These are phyloP conservation scores for Arthrobotrys sinensis DNA, from an alignment of 2,329 filamentous ascomycete species.

Conservation along the genomic window DNA sequence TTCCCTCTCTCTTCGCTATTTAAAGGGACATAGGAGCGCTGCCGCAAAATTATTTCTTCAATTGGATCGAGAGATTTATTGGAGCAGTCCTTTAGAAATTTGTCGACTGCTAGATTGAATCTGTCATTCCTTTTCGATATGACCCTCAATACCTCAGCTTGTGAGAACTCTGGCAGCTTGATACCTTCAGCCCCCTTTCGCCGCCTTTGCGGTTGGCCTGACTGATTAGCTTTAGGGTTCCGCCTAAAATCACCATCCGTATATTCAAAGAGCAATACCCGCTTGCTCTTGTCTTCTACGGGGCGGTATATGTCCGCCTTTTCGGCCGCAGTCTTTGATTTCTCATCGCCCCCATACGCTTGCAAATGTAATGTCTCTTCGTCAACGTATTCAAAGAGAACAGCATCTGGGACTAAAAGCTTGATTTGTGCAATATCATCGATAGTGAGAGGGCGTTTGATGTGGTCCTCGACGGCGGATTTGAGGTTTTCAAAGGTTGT, in stretches of 20 bases:
- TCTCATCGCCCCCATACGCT: conserved; percentile 70
- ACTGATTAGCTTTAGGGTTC: conserved; percentile 74
- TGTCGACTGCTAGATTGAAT: conserved; percentile 82
- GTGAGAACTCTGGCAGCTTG: conserved; percentile 92
- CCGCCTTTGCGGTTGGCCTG: conserved; percentile 68
- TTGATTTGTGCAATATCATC: conserved; percentile 88
- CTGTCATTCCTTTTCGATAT: conserved; percentile 92
- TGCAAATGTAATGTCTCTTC: conserved; percentile 86
- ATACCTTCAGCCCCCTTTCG: conserved; percentile 78
- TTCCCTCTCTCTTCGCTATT: conserved; percentile 66
- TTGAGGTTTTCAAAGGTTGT: conserved; percentile 94
- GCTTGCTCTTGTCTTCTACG: conserved; percentile 70
- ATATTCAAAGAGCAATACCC: conserved; percentile 92
- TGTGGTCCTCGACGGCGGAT: conserved; percentile 86
- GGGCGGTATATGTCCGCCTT: conserved; percentile 64
- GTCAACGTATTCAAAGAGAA: conserved; percentile 89
- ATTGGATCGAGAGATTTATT: conserved; percentile 78
- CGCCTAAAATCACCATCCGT: conserved; percentile 90
- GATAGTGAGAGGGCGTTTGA: conserved; percentile 77
- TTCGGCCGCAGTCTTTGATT: conserved; percentile 53
- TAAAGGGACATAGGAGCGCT: conserved; percentile 66
- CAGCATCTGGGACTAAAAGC: conserved; percentile 80
- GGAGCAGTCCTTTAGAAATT: conserved; percentile 82
- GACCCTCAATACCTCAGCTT: conserved; percentile 88
- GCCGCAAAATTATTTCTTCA: conserved; percentile 74